These are phyloP conservation scores for Phaeosphaeriaceae sp. DNA, from an alignment of 2,329 filamentous ascomycete species.

Conservation along the genomic window DNA sequence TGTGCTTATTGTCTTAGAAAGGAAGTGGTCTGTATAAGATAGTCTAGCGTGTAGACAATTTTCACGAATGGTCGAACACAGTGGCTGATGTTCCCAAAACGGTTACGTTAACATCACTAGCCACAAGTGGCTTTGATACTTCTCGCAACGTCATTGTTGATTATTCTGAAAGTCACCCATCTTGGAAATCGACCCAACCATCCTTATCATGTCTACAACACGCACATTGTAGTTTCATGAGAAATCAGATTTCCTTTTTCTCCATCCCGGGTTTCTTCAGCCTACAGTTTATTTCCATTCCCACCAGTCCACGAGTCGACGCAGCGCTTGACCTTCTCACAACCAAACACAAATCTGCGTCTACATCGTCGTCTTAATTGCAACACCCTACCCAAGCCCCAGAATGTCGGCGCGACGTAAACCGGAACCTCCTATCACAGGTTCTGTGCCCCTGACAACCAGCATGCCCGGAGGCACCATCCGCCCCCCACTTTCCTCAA, in stretches of 20 bases:
- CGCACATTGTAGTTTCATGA: background rate
- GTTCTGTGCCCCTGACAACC: slow-evolving; percentile 25
- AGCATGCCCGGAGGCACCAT: slow-evolving; percentile 33
- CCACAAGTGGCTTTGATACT: slow-evolving; percentile 29
- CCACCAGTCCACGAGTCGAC: too few species aligned
- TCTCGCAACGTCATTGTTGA: slow-evolving; percentile 33
- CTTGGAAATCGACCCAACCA: background rate
- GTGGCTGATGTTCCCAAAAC: slow-evolving; percentile 14
- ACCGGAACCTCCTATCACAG: slow-evolving; percentile 24
- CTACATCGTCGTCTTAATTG: background rate
- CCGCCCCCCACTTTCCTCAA: slow-evolving; percentile 28
- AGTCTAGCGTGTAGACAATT: too few species aligned
- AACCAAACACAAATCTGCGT: slow-evolving; percentile 1
- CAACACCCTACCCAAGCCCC: background rate
- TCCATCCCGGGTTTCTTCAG: too few species aligned
- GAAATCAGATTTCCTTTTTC: slow-evolving; percentile 4
- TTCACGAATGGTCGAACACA: slow-evolving; percentile 8
- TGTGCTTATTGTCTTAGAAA: too few species aligned
- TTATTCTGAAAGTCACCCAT: background rate
- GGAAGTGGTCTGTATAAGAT: too few species aligned
- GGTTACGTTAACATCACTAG: slow-evolving; percentile 20
- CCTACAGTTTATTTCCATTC: too few species aligned
- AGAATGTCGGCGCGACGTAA: slow-evolving; percentile 44
- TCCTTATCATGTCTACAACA: background rate
- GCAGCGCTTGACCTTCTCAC: background rate